These are phyloP conservation scores for Ploettnerulaceae sp. DNA, from an alignment of 2,329 filamentous ascomycete genomes.

Conservation along the genomic window DNA sequence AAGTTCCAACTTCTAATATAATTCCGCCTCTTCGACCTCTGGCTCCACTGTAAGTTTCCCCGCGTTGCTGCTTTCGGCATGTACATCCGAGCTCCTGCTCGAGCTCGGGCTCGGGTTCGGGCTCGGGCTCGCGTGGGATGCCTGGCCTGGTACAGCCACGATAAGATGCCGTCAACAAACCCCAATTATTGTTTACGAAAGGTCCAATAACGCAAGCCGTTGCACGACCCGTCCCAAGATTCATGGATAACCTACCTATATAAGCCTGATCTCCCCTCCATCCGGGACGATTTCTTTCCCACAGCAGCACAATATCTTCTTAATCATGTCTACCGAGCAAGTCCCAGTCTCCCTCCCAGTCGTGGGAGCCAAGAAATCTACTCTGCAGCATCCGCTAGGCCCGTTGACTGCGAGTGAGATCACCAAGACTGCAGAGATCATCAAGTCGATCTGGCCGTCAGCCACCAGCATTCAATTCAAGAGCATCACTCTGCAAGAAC, in stretches of 20 bases:
- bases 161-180: neutral
- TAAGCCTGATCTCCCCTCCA: neutral
- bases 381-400: conserved; percentile 49
- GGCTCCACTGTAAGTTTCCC: conserved; percentile 8
- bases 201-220: neutral
- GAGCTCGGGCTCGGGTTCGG: neutral
- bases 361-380: conserved; percentile 23
- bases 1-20: neutral
- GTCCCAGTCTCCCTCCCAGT: conserved; percentile 24
- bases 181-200: neutral
- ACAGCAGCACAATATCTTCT: neutral
- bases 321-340: conserved; percentile 27
- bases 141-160: conserved; percentile 14
- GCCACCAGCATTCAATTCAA: conserved; percentile 57
- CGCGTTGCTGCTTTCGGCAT: conserved; percentile 23
- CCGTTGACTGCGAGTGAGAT: conserved; percentile 57
- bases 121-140: no score
- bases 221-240: neutral
- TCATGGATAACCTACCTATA: neutral
- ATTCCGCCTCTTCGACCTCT: no score
- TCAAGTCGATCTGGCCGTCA: conserved; percentile 50
- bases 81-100: conserved; percentile 18
- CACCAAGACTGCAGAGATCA: conserved; percentile 42
- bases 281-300: neutral
- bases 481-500: conserved; percentile 54